These are phyloP conservation scores for Penicillium flavigenum DNA, from an alignment of 495 filamentous ascomycete species.

Conservation along the genomic window DNA sequence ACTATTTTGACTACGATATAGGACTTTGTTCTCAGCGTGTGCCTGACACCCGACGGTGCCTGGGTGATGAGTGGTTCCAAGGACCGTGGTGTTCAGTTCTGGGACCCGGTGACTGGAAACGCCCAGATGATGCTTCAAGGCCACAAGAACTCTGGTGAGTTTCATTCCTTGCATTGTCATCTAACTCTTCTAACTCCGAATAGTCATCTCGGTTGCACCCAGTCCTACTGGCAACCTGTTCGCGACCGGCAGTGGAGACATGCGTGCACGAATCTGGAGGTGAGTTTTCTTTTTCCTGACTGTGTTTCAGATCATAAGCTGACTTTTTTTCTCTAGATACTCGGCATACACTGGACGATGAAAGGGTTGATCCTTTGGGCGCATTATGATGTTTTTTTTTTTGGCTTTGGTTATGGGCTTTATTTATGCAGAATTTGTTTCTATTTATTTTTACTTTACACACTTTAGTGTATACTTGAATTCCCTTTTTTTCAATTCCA, in stretches of 20 bases:
- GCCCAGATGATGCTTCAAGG: conserved; percentile 92
- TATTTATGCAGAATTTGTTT: conserved; percentile 16
- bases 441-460: conserved; percentile 8
- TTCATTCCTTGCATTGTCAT: conserved; percentile 5
- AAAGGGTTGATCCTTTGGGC: conserved; percentile 41
- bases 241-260: conserved; percentile 86
- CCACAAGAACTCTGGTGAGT: conserved; percentile 80
- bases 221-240: conserved; percentile 78
- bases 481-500: neutral
- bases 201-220: conserved; percentile 84
- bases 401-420: conserved; percentile 23
- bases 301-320: conserved; percentile 12
- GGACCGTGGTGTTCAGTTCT: conserved; percentile 89
- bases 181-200: conserved; percentile 8
- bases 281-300: conserved; percentile 38
- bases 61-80: conserved; percentile 94
- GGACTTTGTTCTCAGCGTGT: conserved; percentile 91
- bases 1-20: conserved; percentile 33
- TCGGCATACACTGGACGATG: conserved; percentile 47
- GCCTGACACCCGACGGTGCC: conserved; percentile 79
- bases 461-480: conserved; percentile 7
- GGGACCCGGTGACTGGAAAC: conserved; percentile 83
- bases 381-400: conserved; percentile 33
- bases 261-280: conserved; percentile 88
- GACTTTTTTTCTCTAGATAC: conserved; percentile 32